Evolutionary conservation across 2,329 filamentous ascomycete genomes (phyloP).

Genomic region (Xylariales sp.): DNA sequence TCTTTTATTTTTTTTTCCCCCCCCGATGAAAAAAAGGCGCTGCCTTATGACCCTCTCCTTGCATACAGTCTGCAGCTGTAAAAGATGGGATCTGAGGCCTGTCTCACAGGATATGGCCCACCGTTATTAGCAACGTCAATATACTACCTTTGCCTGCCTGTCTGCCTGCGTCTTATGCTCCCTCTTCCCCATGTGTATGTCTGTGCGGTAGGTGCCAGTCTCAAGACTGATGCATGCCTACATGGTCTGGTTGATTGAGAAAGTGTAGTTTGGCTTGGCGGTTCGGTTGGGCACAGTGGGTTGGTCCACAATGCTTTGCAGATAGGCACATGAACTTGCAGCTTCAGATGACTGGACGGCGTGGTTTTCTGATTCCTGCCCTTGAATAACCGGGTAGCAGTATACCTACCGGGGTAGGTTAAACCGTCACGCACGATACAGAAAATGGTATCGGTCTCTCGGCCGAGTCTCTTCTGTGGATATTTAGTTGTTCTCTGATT

Average conservation of each 20-base stretch:
- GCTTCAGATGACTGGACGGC: not conserved
- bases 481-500: not conserved
- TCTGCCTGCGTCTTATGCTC: no score
- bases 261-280: slow-evolving; percentile 10
- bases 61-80: no score
- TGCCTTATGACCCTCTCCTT: no score
- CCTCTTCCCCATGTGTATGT: not conserved
- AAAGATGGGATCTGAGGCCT: no score
- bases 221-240: not conserved
- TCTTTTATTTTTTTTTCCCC: no score
- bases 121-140: not conserved
- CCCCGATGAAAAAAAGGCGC: no score
- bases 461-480: not conserved
- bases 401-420: no score
- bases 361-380: not conserved
- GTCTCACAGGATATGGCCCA: no score
- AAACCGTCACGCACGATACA: not conserved
- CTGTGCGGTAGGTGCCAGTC: no score
- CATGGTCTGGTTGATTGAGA: not conserved
- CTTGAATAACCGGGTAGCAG: not conserved
- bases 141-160: not conserved
- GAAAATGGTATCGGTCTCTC: not conserved
- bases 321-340: slow-evolving; percentile 4
- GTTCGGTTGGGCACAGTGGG: not conserved
- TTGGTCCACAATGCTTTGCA: slow-evolving; percentile 11